Base-by-base conservation (phyloP, 2,329 filamentous ascomycete genomes). In the Aspergillus japonicus region DNA sequence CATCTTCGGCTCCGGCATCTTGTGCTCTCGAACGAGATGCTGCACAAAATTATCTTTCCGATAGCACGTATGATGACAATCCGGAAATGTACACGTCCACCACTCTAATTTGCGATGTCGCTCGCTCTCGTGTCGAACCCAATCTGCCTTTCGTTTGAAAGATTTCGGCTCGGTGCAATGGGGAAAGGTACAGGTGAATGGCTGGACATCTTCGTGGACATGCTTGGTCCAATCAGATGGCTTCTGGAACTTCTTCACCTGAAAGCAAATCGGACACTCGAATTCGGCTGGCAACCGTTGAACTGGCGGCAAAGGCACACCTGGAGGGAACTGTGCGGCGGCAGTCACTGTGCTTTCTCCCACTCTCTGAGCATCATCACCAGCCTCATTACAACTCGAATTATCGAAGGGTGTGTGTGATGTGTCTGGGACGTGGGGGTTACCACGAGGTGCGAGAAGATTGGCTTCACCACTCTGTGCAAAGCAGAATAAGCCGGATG, bases 141-240 rank as follows among this genome's bases (percentile, higher is more conserved):
- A 97, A 72, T 97, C 93, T 14, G 93, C 93, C 76, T 96, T 97
- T 51, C 92, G 86, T 77, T 96, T 96, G 81, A 96, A 97, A 39
- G 91, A 92, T 75, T 96, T 96, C 19, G 90, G 87, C 51, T 96
- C 92, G 8, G 85, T 84, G 71, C 93, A 96, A 54, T 86, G 83
- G 2, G 89, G 87, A 79, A 94, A 96, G 0, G 92, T 96, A 76
- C 93, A 97, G 3, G 91, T 96, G 67, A 96, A 96, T 0, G 93
- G 93, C 71, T 95, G 90, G 1, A 96, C 87, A 72, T 97, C 93
- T 75, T 96, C 93, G 68, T 96, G 91, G 0, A 97, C 91, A 70
- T 97, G 93, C 73, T 97, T 96, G 1, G 92, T 96, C 93, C 93
- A 97, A 75, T 97, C 93, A 0, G 92, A 96, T 16, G 92, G 93